phyloP scores from a whole-genome alignment of 2,329 filamentous ascomycete genomes.

The Aureobasidium vineae region DNA sequence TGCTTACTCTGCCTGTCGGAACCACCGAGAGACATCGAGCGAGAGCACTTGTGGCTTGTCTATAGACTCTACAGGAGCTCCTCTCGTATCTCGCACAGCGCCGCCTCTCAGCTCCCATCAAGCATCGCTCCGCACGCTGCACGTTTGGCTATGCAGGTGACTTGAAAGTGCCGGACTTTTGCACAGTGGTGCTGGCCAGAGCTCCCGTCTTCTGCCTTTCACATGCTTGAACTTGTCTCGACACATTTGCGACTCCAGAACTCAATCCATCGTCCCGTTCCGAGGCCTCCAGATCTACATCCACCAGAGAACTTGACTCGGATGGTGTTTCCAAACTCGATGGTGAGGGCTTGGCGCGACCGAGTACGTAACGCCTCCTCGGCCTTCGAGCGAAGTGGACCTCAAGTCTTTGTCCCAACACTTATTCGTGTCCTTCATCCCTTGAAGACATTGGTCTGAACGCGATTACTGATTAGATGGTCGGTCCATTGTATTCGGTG shows the following conservation, averaged over 20 bases:
- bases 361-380: slow-evolving; percentile 12
- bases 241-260: neutral
- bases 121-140: neutral
- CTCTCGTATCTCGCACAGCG: neutral
- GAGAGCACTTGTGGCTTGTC: neutral
- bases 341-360: slow-evolving; percentile 21
- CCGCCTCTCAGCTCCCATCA: neutral
- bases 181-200: neutral
- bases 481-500: neutral
- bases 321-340: neutral
- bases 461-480: neutral
- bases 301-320: neutral
- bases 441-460: neutral
- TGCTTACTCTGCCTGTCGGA: slow-evolving; percentile 4
- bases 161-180: neutral
- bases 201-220: neutral
- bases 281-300: neutral
- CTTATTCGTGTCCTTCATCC: neutral
- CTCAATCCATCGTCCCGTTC: slow-evolving; percentile 5
- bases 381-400: neutral
- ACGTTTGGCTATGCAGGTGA: neutral
- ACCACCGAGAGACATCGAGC: neutral
- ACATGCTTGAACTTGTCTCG: neutral
- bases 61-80: neutral
- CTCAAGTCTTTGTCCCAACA: neutral